Conservation (phyloP, 345 rosid genomes). For the Salix viminalis region DNA sequence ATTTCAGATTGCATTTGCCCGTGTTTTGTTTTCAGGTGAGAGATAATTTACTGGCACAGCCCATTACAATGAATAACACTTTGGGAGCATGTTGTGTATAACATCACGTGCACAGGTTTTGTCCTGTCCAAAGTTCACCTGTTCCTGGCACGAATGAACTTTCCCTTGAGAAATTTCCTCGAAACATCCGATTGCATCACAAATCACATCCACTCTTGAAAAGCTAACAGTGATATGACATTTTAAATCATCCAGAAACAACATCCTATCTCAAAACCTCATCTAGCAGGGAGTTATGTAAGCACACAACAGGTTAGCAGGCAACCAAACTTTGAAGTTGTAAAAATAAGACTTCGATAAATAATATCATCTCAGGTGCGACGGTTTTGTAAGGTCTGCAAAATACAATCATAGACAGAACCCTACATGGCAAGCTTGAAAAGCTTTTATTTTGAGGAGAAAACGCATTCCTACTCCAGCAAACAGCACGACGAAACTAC, state of each 20-base stretch:
- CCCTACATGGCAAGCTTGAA: constrained; percentile 13
- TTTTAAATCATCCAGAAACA: not conserved
- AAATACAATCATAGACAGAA: constrained; percentile 17
- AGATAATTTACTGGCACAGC: too few relatives aligned
- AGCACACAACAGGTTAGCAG: not conserved
- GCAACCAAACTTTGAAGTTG: not conserved
- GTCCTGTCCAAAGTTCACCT: too few relatives aligned
- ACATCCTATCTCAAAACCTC: not conserved
- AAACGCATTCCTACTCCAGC: constrained; percentile 20
- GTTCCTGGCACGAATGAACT: not conserved
- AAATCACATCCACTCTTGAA: not conserved
- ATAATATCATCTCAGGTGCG: constrained; percentile 4
- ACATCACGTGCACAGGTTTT: too few relatives aligned
- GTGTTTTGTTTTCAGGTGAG: too few relatives aligned
- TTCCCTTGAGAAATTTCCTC: not conserved
- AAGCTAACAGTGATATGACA: not conserved
- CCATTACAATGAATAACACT: too few relatives aligned
- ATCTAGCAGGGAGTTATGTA: too few relatives aligned
- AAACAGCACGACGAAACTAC: constrained; percentile 19
- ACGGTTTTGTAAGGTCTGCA: constrained; percentile 9
- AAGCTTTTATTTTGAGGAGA: constrained; percentile 25
- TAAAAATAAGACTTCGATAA: not conserved
- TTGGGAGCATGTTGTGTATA: not conserved
- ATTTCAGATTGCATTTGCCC: too few relatives aligned
- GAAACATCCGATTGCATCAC: not conserved